These are phyloP conservation scores for Dillenia turbinata DNA, from an alignment of 164 flowering plant genomes.

Conservation along the genomic window DNA sequence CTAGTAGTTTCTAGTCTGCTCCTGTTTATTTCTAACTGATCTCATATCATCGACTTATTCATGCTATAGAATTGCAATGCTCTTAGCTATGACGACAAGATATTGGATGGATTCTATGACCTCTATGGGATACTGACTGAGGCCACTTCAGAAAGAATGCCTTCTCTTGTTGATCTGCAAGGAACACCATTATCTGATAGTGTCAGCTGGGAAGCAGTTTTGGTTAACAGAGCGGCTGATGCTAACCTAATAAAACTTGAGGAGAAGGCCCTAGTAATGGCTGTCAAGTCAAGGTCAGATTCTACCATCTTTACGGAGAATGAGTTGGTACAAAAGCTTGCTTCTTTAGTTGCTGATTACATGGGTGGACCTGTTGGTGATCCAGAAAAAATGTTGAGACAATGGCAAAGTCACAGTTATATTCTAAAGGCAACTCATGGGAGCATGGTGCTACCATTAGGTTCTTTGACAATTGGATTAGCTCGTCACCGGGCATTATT, in stretches of 20 bases:
- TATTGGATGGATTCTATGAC: slow-evolving; percentile 95
- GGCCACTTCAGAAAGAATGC: slow-evolving; percentile 72
- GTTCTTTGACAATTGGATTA: slow-evolving; percentile 78
- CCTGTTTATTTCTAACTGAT: slow-evolving; percentile 31
- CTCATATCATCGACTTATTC: slow-evolving; percentile 56
- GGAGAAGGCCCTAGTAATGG: slow-evolving; percentile 58
- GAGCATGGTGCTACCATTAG: slow-evolving; percentile 93
- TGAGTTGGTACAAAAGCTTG: slow-evolving; percentile 61
- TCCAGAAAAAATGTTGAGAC: slow-evolving; percentile 66
- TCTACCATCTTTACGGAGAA: slow-evolving; percentile 22
- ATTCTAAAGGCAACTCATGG: slow-evolving; percentile 51
- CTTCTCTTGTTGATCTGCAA: slow-evolving; percentile 90
- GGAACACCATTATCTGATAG: slow-evolving; percentile 54
- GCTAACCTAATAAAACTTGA: slow-evolving; percentile 70
- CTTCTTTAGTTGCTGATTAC: slow-evolving; percentile 66
- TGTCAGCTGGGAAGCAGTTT: slow-evolving; percentile 85
- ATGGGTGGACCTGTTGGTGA: slow-evolving; percentile 98
- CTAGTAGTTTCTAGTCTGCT: neutral
- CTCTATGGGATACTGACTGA: slow-evolving; percentile 65
- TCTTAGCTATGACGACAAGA: slow-evolving; percentile 89
- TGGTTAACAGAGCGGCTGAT: slow-evolving; percentile 79
- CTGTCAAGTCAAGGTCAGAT: slow-evolving; percentile 46
- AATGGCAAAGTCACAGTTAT: slow-evolving; percentile 59
- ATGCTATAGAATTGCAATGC: slow-evolving; percentile 85
- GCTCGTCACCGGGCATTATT: slow-evolving; percentile 96